Percentiles rank a stretch among this genome's conserved stretches.
Evolutionary conservation across 2,329 filamentous ascomycete species (phyloP).

Genomic region (Diplodia scrobiculata): DNA sequence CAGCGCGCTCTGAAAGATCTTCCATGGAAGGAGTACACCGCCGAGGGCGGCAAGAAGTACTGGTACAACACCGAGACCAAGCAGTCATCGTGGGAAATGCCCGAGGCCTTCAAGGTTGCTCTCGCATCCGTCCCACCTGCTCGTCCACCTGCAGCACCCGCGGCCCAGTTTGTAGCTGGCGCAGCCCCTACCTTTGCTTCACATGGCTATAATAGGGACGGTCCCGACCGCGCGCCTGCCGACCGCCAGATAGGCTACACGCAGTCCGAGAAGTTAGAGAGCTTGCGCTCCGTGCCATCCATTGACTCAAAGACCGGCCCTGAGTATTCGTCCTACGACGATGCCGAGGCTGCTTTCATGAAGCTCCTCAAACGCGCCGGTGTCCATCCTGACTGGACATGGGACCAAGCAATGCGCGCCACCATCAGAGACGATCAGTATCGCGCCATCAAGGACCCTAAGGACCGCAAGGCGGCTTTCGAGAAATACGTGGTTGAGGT

Average conservation of each 20-base stretch:
- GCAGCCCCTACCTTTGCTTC: constrained; percentile 50
- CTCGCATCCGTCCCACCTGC: constrained; percentile 58
- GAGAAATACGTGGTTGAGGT: constrained; percentile 93
- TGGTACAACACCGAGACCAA: constrained; percentile 92
- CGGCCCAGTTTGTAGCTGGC: constrained; percentile 62
- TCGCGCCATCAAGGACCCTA: constrained; percentile 87
- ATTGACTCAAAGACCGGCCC: constrained; percentile 57
- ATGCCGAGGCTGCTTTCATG: constrained; percentile 89
- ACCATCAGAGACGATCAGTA: constrained; percentile 91
- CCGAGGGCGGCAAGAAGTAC: constrained; percentile 84
- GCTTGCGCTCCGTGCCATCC: constrained; percentile 34
- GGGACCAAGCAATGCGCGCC: constrained; percentile 83
- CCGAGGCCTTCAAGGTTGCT: constrained; percentile 75
- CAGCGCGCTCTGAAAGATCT: constrained; percentile 79
- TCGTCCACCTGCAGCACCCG: constrained; percentile 46
- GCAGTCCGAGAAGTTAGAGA: constrained; percentile 26
- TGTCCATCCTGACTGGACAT: constrained; percentile 88
- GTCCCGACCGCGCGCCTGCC: constrained; percentile 41
- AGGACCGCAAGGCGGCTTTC: constrained; percentile 85
- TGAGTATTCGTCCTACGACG: constrained; percentile 64
- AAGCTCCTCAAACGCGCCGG: constrained; percentile 84
- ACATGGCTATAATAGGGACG: constrained; percentile 40
- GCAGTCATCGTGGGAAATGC: constrained; percentile 93
- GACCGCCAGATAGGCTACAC: constrained; percentile 54
- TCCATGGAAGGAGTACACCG: constrained; percentile 90